Conservation (phyloP, 768 basidiomycete genomes). For the Suillus cothurnatus region DNA sequence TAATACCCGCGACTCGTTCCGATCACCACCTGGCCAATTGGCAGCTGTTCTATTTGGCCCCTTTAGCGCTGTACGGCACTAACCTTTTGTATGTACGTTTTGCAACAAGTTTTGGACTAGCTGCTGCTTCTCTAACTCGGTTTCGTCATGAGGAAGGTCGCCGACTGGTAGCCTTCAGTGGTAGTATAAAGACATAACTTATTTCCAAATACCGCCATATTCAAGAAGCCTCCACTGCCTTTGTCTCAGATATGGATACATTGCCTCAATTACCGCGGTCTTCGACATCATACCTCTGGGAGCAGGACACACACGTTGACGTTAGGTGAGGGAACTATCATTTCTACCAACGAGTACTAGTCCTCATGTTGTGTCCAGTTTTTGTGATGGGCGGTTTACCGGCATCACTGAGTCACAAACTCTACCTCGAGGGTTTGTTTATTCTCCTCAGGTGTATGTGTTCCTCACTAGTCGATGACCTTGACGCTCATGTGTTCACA, state of each 20-base stretch:
- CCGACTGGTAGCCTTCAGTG: neutral
- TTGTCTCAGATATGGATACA: conserved; percentile 7
- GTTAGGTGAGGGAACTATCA: neutral
- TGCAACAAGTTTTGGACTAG: neutral
- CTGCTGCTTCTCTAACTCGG: neutral
- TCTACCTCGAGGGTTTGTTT: neutral
- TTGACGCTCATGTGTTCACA: neutral
- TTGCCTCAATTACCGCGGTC: neutral
- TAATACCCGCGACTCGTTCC: neutral
- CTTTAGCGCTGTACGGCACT: conserved; percentile 1
- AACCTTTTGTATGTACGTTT: neutral
- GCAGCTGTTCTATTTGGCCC: neutral
- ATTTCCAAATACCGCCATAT: conserved; percentile 1
- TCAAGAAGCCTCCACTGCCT: conserved; percentile 1
- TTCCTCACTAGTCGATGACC: neutral
- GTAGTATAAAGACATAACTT: conserved; percentile 3
- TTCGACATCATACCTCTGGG: neutral
- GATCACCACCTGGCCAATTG: neutral
- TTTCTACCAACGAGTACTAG: neutral
- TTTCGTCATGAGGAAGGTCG: neutral
- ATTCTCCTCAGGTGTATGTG: neutral
- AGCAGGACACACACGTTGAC: neutral
- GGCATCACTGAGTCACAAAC: neutral
- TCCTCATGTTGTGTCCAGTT: neutral
- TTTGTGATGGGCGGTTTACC: neutral